Evolutionary conservation across 129 eudicot species (phyloP), one percentile per base, ranked within the genome.

Genomic region (Centaurea solstitialis): DNA sequence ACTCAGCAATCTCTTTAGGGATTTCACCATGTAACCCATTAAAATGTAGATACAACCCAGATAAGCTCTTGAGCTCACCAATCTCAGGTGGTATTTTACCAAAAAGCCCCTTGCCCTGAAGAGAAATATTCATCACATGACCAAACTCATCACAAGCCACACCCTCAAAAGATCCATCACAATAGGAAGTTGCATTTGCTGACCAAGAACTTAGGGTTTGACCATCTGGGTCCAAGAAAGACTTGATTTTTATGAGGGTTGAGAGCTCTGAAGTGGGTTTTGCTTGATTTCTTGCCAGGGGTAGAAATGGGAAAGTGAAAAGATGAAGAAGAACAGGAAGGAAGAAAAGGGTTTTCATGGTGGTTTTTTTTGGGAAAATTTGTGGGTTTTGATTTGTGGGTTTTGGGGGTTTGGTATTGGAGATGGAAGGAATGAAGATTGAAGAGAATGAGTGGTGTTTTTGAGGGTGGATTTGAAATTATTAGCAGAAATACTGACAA

Each of bases 1-100:
- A 80, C 71, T 90, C 88, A 67, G 90, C 92, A 75, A 96, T 84
- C 80, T 96, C 93, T 41, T 79, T 88, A 39, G 99, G 99, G 23
- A 96, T 91, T 79, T 76, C 87, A 57, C 99, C 99, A 73, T 80
- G 70, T 47, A 96, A 88, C 79, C 84, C 75, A 84, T 96, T 96
- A 72, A 91, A 96, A 84, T 96, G 99, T 82, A 96, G 53, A 87
- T 91, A 96, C 88, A 96, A 79, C 82, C 99, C 99, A 84, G 95
- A 77, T 72, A 96, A 90, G 89, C 84, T 87, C 81, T 84, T 89
- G 20, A 96, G 97, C 72, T 41, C 88, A 24, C 97, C 98, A 87
- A 96, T 89, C 88, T 90, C 97, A 38, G 97, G 91, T 13, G 98
- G 93, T 62, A 96, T 73, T 59, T 84, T 38, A 47, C 99, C 99